Conservation (phyloP, 306 rosid genomes). For the Lupinus albus region DNA sequence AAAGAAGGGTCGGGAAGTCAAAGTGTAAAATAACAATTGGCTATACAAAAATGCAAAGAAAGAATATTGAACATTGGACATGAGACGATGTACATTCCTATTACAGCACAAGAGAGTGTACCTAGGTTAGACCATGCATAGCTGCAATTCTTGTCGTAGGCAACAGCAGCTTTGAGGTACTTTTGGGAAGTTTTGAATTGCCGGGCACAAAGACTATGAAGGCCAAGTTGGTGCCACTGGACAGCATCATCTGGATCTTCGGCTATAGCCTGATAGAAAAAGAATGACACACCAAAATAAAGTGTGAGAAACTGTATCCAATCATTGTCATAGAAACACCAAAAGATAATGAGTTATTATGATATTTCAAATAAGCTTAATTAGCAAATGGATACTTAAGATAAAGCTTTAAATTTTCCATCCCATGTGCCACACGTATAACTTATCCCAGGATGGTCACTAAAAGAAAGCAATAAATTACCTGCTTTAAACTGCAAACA, state of each 20-base stretch:
- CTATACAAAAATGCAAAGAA: conserved; percentile 14
- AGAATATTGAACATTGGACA: not conserved
- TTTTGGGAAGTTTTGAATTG: conserved; percentile 76
- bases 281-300: conserved; percentile 14
- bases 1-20: not conserved
- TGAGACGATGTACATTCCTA: conserved; percentile 5
- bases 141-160: conserved; percentile 68
- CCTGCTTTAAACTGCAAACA: conserved; percentile 78
- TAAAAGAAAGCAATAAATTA: conserved; percentile 39
- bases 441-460: conserved; percentile 16
- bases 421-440: not conserved
- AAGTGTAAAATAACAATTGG: conserved; percentile 3
- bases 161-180: conserved; percentile 82
- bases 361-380: conserved; percentile 22
- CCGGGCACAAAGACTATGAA: conserved; percentile 79
- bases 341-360: not conserved
- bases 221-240: conserved; percentile 96
- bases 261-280: conserved; percentile 68
- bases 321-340: conserved; percentile 10
- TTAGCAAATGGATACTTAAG: conserved; percentile 29
- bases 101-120: conserved; percentile 34
- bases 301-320: conserved; percentile 16
- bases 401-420: conserved; percentile 13
- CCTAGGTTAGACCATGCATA: conserved; percentile 94
- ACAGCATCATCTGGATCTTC: conserved; percentile 92